phyloP scores from a whole-genome alignment of 495 filamentous ascomycete genomes.

The Hypoxylon intermedium region DNA sequence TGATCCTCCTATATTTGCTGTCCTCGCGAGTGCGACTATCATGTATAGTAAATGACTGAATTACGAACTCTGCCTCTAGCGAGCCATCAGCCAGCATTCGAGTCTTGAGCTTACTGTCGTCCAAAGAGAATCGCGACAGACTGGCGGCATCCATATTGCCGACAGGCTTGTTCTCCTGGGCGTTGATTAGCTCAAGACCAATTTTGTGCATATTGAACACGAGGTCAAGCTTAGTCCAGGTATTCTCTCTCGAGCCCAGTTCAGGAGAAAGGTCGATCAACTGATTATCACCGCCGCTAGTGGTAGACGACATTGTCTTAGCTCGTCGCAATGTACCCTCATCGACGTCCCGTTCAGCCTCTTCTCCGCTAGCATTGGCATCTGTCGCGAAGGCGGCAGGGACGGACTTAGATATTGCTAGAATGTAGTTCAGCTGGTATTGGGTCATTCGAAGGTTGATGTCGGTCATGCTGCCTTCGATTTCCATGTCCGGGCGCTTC shows the following conservation, averaged over 20 bases:
- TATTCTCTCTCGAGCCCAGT: slow-evolving; percentile 66
- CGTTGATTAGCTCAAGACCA: slow-evolving; percentile 85
- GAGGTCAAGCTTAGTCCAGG: slow-evolving; percentile 93
- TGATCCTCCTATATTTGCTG: slow-evolving; percentile 97
- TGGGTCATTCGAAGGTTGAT: slow-evolving; percentile 90
- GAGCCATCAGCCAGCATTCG: slow-evolving; percentile 94
- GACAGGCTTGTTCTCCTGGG: slow-evolving; percentile 74
- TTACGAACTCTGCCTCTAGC: slow-evolving; percentile 89
- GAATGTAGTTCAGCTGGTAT: slow-evolving; percentile 84
- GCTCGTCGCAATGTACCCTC: slow-evolving; percentile 54
- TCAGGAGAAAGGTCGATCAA: slow-evolving; percentile 69
- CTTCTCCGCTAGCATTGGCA: slow-evolving; percentile 69
- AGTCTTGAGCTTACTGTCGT: slow-evolving; percentile 88
- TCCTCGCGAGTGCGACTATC: slow-evolving; percentile 85
- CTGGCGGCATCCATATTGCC: slow-evolving; percentile 80
- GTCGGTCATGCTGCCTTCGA: slow-evolving; percentile 88
- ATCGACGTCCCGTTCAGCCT: slow-evolving; percentile 57
- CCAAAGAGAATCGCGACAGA: slow-evolving; percentile 89
- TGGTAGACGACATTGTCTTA: slow-evolving; percentile 55
- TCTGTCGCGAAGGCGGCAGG: slow-evolving; percentile 86
- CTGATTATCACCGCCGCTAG: slow-evolving; percentile 47
- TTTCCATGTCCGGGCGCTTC: slow-evolving; percentile 88
- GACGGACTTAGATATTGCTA: slow-evolving; percentile 83
- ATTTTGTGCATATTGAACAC: slow-evolving; percentile 88
- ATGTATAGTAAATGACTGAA: slow-evolving; percentile 92